These are phyloP conservation scores for Pseudoturritis turrita DNA, from an alignment of 345 rosid genomes.

Conservation along the genomic window DNA sequence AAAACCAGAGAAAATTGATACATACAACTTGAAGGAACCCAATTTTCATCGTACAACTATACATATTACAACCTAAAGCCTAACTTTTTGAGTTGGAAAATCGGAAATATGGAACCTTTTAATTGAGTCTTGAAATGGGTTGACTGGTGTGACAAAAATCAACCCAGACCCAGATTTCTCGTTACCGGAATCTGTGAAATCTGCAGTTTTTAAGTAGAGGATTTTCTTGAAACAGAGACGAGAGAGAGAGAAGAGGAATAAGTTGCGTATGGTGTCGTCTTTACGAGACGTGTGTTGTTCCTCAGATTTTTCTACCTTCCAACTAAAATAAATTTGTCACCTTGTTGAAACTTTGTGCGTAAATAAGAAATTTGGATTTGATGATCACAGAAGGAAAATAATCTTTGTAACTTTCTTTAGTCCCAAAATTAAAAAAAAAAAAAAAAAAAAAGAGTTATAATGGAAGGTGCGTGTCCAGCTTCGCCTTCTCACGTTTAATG, in stretches of 20 bases:
- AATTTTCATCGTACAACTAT: not conserved
- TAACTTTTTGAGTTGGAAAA: not conserved
- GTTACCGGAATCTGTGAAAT: not conserved
- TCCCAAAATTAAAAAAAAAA: not conserved
- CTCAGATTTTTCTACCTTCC: not conserved
- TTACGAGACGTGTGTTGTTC: slow-evolving; percentile 15
- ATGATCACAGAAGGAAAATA: slow-evolving; percentile 1
- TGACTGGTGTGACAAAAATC: slow-evolving; percentile 11
- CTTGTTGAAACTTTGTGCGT: not conserved
- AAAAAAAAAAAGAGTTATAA: not conserved
- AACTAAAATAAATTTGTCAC: not conserved
- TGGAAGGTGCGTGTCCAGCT: slow-evolving; percentile 33
- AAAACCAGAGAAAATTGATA: not conserved
- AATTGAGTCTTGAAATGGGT: slow-evolving; percentile 10
- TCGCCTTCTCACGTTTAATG: slow-evolving; percentile 28
- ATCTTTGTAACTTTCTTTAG: not conserved
- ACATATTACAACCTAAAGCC: not conserved
- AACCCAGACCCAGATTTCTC: slow-evolving; percentile 19
- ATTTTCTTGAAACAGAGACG: not conserved
- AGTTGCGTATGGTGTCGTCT: slow-evolving; percentile 26
- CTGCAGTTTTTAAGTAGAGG: not conserved
- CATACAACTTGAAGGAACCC: not conserved
- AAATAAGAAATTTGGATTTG: not conserved
- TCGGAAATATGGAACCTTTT: slow-evolving; percentile 22
- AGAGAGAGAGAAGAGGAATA: not conserved